These are phyloP conservation scores for Coemansia sp. DNA, from an alignment of 192 early-diverging fungal genomes.

Conservation along the genomic window DNA sequence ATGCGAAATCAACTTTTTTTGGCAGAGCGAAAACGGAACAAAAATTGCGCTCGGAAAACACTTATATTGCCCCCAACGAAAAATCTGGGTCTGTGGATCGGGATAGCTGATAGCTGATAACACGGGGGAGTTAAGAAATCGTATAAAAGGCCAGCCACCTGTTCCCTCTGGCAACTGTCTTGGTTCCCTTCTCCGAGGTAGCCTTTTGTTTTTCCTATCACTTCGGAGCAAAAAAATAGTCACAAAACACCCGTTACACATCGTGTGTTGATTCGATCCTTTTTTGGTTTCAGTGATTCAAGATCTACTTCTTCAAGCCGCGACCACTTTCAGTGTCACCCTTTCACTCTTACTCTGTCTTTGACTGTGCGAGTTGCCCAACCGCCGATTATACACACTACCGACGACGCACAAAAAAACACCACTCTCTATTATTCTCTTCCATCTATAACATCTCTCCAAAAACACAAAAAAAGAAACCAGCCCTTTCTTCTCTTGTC, in stretches of 20 bases:
- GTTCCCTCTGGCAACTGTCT: constrained; percentile 19
- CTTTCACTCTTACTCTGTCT: background rate
- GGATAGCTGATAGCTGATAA: no score
- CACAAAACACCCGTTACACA: constrained; percentile 16
- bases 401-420: background rate
- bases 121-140: no score
- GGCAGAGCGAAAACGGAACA: no score
- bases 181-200: constrained; percentile 56
- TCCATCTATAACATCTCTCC: background rate
- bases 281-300: constrained; percentile 7
- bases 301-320: constrained; percentile 1
- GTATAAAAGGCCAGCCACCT: constrained; percentile 37
- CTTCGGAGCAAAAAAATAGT: constrained; percentile 42
- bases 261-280: constrained; percentile 15
- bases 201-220: constrained; percentile 40
- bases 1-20: no score
- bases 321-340: no score
- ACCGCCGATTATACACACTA: no score
- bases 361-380: no score
- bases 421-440: background rate
- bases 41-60: no score
- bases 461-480: constrained; percentile 4
- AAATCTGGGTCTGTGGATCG: no score
- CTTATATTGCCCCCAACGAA: no score
- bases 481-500: background rate